phyloP scores from a whole-genome alignment of 331 rosid genomes.

The Telfairia occidentalis region DNA sequence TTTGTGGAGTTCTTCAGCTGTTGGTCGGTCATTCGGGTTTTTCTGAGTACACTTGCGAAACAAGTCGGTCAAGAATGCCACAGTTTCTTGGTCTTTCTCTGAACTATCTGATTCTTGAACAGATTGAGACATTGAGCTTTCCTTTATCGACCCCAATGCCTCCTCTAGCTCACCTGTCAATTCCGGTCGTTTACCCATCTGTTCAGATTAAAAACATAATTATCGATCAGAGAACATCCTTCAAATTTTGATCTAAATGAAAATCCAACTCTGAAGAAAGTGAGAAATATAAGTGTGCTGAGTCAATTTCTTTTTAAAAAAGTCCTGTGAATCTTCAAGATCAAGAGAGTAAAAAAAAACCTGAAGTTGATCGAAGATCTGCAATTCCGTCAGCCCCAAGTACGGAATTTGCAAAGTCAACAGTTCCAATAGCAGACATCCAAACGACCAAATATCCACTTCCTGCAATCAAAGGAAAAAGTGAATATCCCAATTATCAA shows the following conservation, averaged over 20 bases:
- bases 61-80: constrained; percentile 56
- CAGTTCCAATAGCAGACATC: constrained; percentile 80
- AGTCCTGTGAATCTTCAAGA: not conserved
- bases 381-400: constrained; percentile 44
- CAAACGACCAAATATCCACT: constrained; percentile 96
- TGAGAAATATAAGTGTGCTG: not conserved
- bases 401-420: constrained; percentile 65
- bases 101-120: constrained; percentile 32
- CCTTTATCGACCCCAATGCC: constrained; percentile 26
- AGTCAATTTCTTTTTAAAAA: not conserved
- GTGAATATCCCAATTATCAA: constrained; percentile 5
- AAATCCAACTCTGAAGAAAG: not conserved
- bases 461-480: constrained; percentile 42
- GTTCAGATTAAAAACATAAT: constrained; percentile 17
- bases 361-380: constrained; percentile 52
- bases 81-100: constrained; percentile 23
- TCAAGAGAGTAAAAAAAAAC: constrained; percentile 20
- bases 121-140: constrained; percentile 53
- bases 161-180: constrained; percentile 53
- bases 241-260: not conserved
- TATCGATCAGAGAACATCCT: not conserved
- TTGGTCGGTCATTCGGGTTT: constrained; percentile 57
- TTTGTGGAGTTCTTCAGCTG: constrained; percentile 57
- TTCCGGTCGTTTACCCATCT: constrained; percentile 66
- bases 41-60: constrained; percentile 56